Evolutionary conservation across 2,329 filamentous ascomycete species (phyloP).

Genomic region (Epichloe elymi): DNA sequence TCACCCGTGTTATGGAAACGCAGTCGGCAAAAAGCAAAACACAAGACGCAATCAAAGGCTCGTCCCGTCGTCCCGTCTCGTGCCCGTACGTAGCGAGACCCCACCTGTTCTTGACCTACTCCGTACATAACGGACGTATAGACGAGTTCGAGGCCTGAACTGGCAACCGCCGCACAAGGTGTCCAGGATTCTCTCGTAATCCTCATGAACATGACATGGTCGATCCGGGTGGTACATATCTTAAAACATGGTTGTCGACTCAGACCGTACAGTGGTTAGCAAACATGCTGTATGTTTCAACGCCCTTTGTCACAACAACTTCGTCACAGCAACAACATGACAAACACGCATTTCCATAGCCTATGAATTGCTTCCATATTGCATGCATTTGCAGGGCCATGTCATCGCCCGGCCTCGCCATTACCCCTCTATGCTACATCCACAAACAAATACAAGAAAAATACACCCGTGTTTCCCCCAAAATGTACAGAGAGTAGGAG

Average conservation of each 20-base stretch:
- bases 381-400: neutral
- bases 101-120: too few relatives aligned
- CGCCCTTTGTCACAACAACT: too few relatives aligned
- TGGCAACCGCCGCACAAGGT: neutral
- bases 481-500: conserved; percentile 4
- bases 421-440: neutral
- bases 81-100: too few relatives aligned
- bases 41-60: neutral
- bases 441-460: conserved; percentile 1
- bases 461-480: neutral
- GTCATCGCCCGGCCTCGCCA: neutral
- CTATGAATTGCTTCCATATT: neutral
- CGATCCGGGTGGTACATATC: too few relatives aligned
- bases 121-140: too few relatives aligned
- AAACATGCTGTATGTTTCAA: too few relatives aligned
- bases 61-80: neutral
- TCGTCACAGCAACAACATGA: too few relatives aligned
- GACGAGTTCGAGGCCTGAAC: neutral
- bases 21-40: neutral
- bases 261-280: too few relatives aligned
- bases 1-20: neutral
- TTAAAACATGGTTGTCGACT: too few relatives aligned
- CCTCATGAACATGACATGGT: too few relatives aligned
- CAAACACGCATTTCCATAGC: too few relatives aligned
- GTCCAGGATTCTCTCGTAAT: neutral